phyloP scores from a whole-genome alignment of 352 stramenopile species.

The Phytophthora litchii region DNA sequence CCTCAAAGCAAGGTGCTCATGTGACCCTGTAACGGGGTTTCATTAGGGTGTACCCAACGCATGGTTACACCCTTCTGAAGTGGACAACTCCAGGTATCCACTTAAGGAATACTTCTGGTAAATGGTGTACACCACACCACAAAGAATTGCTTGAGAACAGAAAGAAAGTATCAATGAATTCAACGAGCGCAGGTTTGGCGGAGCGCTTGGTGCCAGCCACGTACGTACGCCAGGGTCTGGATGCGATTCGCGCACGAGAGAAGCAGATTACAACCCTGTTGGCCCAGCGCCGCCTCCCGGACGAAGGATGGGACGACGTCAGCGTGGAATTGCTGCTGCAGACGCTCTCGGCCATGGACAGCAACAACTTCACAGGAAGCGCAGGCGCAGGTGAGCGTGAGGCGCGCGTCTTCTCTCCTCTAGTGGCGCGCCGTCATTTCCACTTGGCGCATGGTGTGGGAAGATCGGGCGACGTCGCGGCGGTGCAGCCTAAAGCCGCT shows the following conservation, averaged over 20 bases:
- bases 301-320: conserved; percentile 90
- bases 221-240: conserved; percentile 82
- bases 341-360: conserved; percentile 92
- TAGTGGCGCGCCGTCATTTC: conserved; percentile 92
- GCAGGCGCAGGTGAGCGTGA: conserved; percentile 97
- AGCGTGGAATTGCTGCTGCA: conserved; percentile 89
- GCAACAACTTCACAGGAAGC: conserved; percentile 94
- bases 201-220: conserved; percentile 60
- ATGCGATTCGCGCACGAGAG: conserved; percentile 68
- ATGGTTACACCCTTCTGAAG: too few species aligned
- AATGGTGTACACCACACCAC: too few species aligned
- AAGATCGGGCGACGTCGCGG: conserved; percentile 97
- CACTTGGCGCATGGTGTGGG: conserved; percentile 96
- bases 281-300: conserved; percentile 82
- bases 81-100: too few species aligned
- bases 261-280: conserved; percentile 81
- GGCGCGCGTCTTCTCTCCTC: conserved; percentile 88
- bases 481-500: conserved; percentile 98
- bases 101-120: too few species aligned
- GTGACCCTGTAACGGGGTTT: too few species aligned
- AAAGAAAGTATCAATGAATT: conserved; percentile 47
- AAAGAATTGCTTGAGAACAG: too few species aligned
- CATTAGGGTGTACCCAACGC: too few species aligned
- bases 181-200: conserved; percentile 52
- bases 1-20: too few species aligned